Conservation (phyloP, 2,329 filamentous ascomycete genomes). For the Ramichloridium luteum region DNA sequence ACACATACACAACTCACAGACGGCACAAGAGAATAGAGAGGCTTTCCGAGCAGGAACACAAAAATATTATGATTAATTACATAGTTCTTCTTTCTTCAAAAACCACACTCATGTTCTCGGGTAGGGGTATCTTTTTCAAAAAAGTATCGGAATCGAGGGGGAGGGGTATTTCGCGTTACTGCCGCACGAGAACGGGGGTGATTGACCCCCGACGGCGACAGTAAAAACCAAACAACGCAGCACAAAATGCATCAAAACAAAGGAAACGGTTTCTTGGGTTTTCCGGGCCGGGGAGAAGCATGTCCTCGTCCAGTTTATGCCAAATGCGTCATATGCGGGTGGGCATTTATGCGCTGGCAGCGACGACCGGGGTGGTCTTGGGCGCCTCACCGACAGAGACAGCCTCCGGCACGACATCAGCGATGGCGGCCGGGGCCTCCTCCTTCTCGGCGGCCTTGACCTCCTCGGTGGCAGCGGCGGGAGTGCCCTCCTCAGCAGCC, state of each 20-base stretch:
- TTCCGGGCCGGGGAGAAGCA: background rate
- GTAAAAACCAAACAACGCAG: background rate
- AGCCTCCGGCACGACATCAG: constrained; percentile 20
- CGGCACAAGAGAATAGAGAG: too few species aligned
- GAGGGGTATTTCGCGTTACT: background rate
- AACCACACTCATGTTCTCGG: too few species aligned
- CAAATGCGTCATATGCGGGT: background rate
- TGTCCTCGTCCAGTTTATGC: background rate
- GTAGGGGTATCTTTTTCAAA: too few species aligned
- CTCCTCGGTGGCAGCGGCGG: constrained; percentile 7
- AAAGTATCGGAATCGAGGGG: too few species aligned
- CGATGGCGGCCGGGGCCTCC: constrained; percentile 15
- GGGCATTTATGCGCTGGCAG: constrained; percentile 22
- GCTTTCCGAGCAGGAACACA: too few species aligned
- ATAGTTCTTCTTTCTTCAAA: too few species aligned
- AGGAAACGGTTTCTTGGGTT: background rate
- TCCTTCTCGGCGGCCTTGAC: constrained; percentile 16
- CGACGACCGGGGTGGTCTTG: constrained; percentile 20
- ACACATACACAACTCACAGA: too few species aligned
- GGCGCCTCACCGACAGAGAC: constrained; percentile 20
- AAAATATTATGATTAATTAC: too few species aligned
- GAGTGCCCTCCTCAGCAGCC: constrained; percentile 14
- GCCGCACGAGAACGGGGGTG: background rate
- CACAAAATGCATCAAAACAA: background rate
- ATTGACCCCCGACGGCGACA: constrained; percentile 1